Base-by-base conservation (phyloP, 352 stramenopile species). In the Globisporangium spinosum region DNA sequence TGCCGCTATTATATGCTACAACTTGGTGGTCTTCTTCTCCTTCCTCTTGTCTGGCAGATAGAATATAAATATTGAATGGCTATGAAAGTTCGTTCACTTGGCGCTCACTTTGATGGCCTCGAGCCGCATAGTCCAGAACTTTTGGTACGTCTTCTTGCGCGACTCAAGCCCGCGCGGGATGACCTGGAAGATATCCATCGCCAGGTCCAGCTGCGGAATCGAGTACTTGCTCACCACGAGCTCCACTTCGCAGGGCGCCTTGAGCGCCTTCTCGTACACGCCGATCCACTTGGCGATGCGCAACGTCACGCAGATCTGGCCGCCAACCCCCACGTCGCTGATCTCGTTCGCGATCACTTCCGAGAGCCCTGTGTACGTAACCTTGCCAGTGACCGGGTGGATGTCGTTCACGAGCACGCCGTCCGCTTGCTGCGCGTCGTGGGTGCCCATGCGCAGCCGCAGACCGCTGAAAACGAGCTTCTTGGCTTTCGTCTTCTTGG, bases 271-370 rank as follows among this genome's bases (percentile, higher is more conserved):
- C 27, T 61, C 68, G 40, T 87, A 78, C 38, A 61, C 51, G 3
- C 54, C 62, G 22, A 89, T 23, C 77, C 79, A 88, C 47, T 78
- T 61, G 17, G 72, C 76, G 25, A 87, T 60, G 43, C 74, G 76
- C 23, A 59, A 58, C 9, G 81, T 87, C 1, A 79, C 77, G 63
- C 76, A 81, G 56, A 89, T 88, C 69, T 89, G 74, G 0, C 76
- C 79, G 43, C 81, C 81, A 13, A 69, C 69, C 25, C 81, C 76
- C 12, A 87, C 64, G 35, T 89, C 74, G 2, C 68, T 70, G 17
- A 89, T 73, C 60, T 88, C 79, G 57, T 75, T 80, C 3, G 79
- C 79, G 29, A 89, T 77, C n/a, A 88, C 70, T 45, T 89, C 79
- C 6, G 79, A 84, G n/a, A 85, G 43, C 4, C 77, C 79, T 0